Evolutionary conservation across 345 rosid genomes (phyloP), one percentile per base, ranked within the genome.

Genomic region (Pugionium dolabratum): DNA sequence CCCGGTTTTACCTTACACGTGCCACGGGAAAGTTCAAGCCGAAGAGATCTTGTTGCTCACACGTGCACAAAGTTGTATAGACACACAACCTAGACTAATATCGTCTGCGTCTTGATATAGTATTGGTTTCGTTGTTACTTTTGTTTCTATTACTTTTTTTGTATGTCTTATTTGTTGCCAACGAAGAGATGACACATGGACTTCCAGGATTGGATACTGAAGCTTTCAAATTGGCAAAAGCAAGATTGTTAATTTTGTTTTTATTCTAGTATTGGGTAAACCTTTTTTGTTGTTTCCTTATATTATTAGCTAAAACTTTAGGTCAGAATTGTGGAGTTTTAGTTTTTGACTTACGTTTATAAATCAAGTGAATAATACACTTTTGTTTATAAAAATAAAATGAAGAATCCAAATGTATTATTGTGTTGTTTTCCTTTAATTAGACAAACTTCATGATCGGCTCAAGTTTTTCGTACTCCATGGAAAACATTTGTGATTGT

Each of bases 1-100:
- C 67, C 32, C 83, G 49, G 69, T 71, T 25, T 63, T 79, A 65
- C 71, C 86, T 29, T 74, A 88, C 4, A 37, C 86, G 5, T 73
- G 83, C 44, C 70, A 67, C 58, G 87, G 87, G 67, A 88, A 81
- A 74, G 82, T 93, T 37, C 97, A 82, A 59, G 98, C 91, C 0
- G 97, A 93, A 71, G 97, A 90, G 76, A 78, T 89, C 28, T 61
- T 89, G 62, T 45, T 82, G 54, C 56, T 82, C 60, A 69, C 86
- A 28, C 72, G 86, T 59, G 64, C 82, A 72, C 85, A 81, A 67
- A 82, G 86, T 63, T 81, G 66, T 80, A 55, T 76, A 44, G 63
- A 78, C 42, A 51, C 78, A 32, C 68, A 54, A 51, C 79, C 84
- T 6, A 73, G 80, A 54, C 72, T 75, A 57, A 52, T 60, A 52